Conservation (phyloP, 2,329 filamentous ascomycete species). For the Alternaria ventricosa region DNA sequence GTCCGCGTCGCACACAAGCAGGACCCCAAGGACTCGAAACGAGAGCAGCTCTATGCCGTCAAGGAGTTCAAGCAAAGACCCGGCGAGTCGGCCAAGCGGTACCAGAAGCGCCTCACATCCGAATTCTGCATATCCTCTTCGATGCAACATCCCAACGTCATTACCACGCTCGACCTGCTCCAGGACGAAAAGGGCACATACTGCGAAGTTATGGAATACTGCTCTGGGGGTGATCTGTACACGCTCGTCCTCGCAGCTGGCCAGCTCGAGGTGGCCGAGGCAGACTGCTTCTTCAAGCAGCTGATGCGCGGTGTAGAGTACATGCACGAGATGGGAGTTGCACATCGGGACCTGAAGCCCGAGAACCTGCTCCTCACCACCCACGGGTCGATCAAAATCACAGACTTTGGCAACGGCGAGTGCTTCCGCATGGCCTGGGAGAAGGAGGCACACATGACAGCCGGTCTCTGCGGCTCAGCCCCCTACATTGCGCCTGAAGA, state of each 20-base stretch:
- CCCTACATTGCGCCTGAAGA: slow-evolving; percentile 98
- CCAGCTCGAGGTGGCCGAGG: slow-evolving; percentile 89
- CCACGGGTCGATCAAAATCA: slow-evolving; percentile 93
- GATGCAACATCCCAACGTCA: slow-evolving; percentile 94
- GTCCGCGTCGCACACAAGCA: slow-evolving; percentile 98
- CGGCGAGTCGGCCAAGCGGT: slow-evolving; percentile 95
- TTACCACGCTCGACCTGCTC: slow-evolving; percentile 93
- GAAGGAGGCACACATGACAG: slow-evolving; percentile 97
- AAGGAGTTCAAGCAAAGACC: slow-evolving; percentile 96
- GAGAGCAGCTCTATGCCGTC: slow-evolving; percentile 92
- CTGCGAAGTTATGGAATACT: slow-evolving; percentile 99
- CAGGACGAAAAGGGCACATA: slow-evolving; percentile 97
- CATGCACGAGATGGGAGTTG: slow-evolving; percentile 99
- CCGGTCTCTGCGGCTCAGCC: slow-evolving; percentile 92
- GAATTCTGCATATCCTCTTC: slow-evolving; percentile 99
- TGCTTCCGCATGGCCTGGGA: slow-evolving; percentile 99
- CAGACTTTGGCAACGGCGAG: slow-evolving; percentile 97
- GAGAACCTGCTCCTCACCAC: slow-evolving; percentile 95
- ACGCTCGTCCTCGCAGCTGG: slow-evolving; percentile 89
- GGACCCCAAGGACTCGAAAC: slow-evolving; percentile 74
- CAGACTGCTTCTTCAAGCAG: slow-evolving; percentile 98
- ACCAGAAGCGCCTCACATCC: slow-evolving; percentile 94
- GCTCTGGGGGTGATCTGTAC: slow-evolving; percentile 93
- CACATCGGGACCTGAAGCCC: slow-evolving; percentile 94
- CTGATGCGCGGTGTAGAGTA: slow-evolving; percentile 99